Base-by-base conservation (phyloP, 306 rosid genomes). In the Acacia crassicarpa region DNA sequence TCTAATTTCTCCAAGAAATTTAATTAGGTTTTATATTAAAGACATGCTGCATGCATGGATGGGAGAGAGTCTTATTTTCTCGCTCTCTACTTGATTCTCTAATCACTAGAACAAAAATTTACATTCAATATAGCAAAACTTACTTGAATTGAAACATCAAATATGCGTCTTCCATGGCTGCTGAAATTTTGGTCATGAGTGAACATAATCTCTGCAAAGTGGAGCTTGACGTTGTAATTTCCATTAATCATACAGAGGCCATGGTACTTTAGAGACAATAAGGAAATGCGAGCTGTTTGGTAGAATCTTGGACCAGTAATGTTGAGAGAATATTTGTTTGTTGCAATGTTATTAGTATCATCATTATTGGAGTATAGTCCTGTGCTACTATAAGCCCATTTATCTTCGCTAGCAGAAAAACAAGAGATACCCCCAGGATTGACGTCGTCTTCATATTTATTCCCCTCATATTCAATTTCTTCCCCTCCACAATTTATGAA, bases 111-210 rank as follows among this genome's bases (percentile, higher is more conserved):
- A 6, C 30, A 51, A 49, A 51, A 51, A 4, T 51, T 51, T 51
- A 16, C 1, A 51, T 51, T 51, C 2, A 16, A 0, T 1, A 51
- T 0, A 19, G 10, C 6, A 0, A 54, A 3, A 89, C 92, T 86
- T 81, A 91, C 98, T 82, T 94, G 98, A 75, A 94, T 83, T 38
- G 92, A 90, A 75, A 91, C 88, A 81, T 91, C 92, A 54, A 94
- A 91, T 78, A 92, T 75, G 80, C 92, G 92, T 85, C 41, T 75
- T 7, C 97, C 94, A 22, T 85, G 74, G 80, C 86, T 87, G 45
- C 81, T 77, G 45, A 40, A 93, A 0, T 76, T 77, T 41, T 80
- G 83, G 56, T 87, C 82, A 73, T 79, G 20, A 43, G 91, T 25
- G 46, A 22, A 91, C 89, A 83, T 86, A 72, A 91, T 90, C 87